Conservation (phyloP, 1,284 basidiomycete species). For the Pisolithus thermaeus region DNA sequence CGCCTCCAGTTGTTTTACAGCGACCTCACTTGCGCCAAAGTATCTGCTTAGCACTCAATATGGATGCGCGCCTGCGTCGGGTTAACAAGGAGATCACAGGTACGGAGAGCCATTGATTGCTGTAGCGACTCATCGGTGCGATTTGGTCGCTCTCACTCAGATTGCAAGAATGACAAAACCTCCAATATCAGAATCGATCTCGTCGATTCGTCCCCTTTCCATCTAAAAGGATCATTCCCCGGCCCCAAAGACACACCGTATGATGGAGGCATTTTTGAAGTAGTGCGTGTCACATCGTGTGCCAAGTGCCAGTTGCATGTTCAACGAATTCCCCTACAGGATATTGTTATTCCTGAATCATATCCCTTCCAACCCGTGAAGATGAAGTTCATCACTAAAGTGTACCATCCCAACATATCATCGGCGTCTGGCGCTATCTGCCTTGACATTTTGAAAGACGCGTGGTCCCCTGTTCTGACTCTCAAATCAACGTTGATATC, state of each 20-base stretch:
- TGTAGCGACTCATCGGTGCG: background rate
- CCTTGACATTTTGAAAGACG: constrained; percentile 84
- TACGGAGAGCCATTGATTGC: constrained; percentile 29
- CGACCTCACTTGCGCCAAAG: background rate
- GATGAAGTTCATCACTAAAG: constrained; percentile 97
- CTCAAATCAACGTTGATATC: constrained; percentile 97
- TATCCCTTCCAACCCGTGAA: constrained; percentile 98
- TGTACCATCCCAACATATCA: constrained; percentile 97
- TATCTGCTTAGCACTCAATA: constrained; percentile 21
- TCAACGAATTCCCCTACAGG: constrained; percentile 41
- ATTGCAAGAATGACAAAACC: constrained; percentile 91
- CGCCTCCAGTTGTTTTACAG: too few relatives aligned
- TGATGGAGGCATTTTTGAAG: constrained; percentile 88
- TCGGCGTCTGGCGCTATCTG: constrained; percentile 92
- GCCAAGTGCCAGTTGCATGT: constrained; percentile 5
- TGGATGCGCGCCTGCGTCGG: constrained; percentile 84
- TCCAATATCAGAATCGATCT: constrained; percentile 83
- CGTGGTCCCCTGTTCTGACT: constrained; percentile 91
- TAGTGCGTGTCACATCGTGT: constrained; percentile 52
- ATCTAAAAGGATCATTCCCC: constrained; percentile 85
- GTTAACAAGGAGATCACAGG: constrained; percentile 92
- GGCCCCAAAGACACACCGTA: constrained; percentile 94
- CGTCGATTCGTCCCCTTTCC: constrained; percentile 83
- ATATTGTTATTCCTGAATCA: constrained; percentile 90
- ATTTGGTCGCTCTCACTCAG: constrained; percentile 33